Evolutionary conservation across 2,329 filamentous ascomycete species (phyloP), one percentile per base, ranked within the genome.

Genomic region (Colletotrichum horii): DNA sequence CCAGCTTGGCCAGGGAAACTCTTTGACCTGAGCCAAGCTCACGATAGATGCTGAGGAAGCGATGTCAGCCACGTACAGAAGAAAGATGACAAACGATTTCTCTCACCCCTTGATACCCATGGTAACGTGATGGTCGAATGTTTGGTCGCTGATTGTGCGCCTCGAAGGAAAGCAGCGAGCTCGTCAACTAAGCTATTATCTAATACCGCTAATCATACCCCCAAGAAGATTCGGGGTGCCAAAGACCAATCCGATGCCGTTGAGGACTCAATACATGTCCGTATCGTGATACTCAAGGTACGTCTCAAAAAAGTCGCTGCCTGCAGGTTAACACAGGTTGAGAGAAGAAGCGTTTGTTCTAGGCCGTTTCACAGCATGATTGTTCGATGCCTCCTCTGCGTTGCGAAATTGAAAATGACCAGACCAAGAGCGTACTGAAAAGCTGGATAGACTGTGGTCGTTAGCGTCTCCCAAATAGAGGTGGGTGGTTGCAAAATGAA

Each of bases 11-110:
- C 12, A 99, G 89, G 22, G 97, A 94, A 70, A 97, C 89, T 75
- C 96, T 91, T 81, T 94, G 89, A 70, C 96, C 95, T 11, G 93
- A 87, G 55, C 96, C 96, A 79, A 99, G 94, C 83, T 98, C 95
- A 81, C 94, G 94, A 85, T 98, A 97, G 70, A 99, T 95, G 19
- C 96, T 98, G 66, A 38, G 28, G 16, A 28, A 12, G n/a, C 8
- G 15, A 32, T 9, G n/a, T 73, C 22, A 74, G 66, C 48, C 16
- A 12, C 55, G 26, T 28, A 11, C 4, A 38, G 12, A 14, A 36
- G n/a, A 38, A 36, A 30, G 8, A 5, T 52, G 9, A 67, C 30
- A 52, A 12, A 61, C 22, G 16, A 65, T 34, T 22, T n/a, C 26
- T 78, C 82, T 70, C 83, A 92, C 91, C 91, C 91, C 86, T 91